phyloP scores from a whole-genome alignment of 2,329 filamentous ascomycete genomes.

The Nemania sp. region DNA sequence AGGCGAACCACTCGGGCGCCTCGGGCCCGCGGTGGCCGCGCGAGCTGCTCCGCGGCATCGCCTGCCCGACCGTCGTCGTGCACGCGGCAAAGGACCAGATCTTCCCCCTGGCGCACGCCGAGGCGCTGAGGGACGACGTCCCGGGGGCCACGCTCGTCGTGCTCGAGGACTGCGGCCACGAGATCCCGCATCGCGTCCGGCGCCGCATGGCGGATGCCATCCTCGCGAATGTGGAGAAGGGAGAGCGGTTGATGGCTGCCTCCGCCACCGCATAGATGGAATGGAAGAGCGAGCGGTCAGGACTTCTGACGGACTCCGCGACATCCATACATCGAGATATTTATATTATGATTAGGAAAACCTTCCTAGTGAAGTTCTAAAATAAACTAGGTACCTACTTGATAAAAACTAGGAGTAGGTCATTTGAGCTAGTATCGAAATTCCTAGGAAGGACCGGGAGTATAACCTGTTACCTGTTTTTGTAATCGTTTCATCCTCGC shows the following conservation, averaged over 20 bases:
- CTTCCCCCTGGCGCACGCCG: slow-evolving; percentile 36
- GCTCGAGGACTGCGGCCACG: slow-evolving; percentile 29
- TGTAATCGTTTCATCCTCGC: too few relatives aligned
- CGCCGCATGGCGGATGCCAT: slow-evolving; percentile 9
- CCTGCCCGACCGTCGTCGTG: slow-evolving; percentile 38
- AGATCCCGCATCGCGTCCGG: slow-evolving; percentile 40
- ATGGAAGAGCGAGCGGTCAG: too few relatives aligned
- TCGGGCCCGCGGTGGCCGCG: slow-evolving; percentile 34
- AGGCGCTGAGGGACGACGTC: slow-evolving; percentile 35
- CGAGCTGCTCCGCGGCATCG: slow-evolving; percentile 31
- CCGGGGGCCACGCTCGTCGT: slow-evolving; percentile 31
- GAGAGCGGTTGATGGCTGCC: background rate
- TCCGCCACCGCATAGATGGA: too few relatives aligned
- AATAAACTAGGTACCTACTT: too few relatives aligned
- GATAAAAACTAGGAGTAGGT: too few relatives aligned
- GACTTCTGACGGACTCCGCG: too few relatives aligned
- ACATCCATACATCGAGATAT: too few relatives aligned
- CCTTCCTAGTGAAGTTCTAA: too few relatives aligned
- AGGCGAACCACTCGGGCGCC: slow-evolving; percentile 37
- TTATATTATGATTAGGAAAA: too few relatives aligned
- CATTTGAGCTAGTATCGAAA: too few relatives aligned
- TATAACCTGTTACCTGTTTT: too few relatives aligned
- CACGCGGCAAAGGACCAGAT: slow-evolving; percentile 39
- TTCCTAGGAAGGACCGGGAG: too few relatives aligned
- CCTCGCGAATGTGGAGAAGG: slow-evolving; percentile 16